Evolutionary conservation across 2,329 filamentous ascomycete species (phyloP).

Genomic region (Didymella pinodella): DNA sequence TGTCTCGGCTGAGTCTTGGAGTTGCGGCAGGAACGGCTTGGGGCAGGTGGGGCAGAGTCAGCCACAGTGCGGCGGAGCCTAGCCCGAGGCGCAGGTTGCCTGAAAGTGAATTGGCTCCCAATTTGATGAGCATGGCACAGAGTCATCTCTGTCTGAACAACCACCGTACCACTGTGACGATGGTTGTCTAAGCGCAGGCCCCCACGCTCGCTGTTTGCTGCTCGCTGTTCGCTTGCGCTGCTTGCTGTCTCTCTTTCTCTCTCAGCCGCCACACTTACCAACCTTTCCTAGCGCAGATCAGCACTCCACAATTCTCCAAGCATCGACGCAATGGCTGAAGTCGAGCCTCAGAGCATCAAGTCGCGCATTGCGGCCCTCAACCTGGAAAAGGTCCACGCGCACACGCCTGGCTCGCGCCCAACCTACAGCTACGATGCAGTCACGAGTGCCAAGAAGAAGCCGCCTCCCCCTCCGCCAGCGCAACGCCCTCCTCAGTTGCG

Average conservation of each 20-base stretch:
- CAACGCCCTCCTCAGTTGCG: slow-evolving; percentile 46
- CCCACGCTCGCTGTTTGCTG: slow-evolving; percentile 4
- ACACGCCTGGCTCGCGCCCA: slow-evolving; percentile 46
- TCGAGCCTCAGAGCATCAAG: slow-evolving; percentile 48
- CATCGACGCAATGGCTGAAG: slow-evolving; percentile 42
- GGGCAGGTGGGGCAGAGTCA: slow-evolving; percentile 25
- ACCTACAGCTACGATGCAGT: slow-evolving; percentile 48
- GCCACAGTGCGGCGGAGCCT: slow-evolving; percentile 9
- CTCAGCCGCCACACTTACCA: slow-evolving; percentile 7
- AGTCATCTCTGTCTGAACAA: slow-evolving; percentile 12
- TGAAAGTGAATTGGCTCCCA: slow-evolving; percentile 18
- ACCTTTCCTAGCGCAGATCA: slow-evolving; percentile 17
- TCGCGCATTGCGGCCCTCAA: slow-evolving; percentile 59
- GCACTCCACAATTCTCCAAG: slow-evolving; percentile 14
- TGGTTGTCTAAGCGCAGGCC: slow-evolving; percentile 1
- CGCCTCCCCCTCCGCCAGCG: slow-evolving; percentile 50
- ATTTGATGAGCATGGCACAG: slow-evolving; percentile 1
- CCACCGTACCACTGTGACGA: slow-evolving; percentile 1
- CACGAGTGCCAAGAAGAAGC: slow-evolving; percentile 44
- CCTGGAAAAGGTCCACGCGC: slow-evolving; percentile 55
- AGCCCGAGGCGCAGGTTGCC: slow-evolving; percentile 23
- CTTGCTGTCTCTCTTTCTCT: slow-evolving; percentile 13
- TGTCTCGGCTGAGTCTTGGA: slow-evolving; percentile 20
- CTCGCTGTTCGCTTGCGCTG: slow-evolving; percentile 3
- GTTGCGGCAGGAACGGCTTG: slow-evolving; percentile 30